Conservation (phyloP, 2,329 filamentous ascomycete genomes). For the Aspergillus neoniger region DNA sequence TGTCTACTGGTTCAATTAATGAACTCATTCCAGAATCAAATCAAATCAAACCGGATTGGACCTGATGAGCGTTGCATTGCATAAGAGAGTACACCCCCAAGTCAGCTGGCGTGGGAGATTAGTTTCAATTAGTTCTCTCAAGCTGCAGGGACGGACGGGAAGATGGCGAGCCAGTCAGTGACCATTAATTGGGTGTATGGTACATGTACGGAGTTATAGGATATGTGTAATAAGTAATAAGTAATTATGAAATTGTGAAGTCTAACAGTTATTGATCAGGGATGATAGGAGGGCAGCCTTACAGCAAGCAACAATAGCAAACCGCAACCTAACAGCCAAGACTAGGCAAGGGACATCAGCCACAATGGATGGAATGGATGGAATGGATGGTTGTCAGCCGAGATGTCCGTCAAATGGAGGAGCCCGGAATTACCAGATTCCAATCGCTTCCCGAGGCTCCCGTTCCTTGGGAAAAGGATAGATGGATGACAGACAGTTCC, state of each 20-base stretch:
- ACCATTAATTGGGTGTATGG: background rate
- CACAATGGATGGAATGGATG: background rate
- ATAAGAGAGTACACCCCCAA: constrained; percentile 1
- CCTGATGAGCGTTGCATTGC: constrained; percentile 9
- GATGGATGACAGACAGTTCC: background rate
- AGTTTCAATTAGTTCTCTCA: background rate
- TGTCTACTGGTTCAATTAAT: background rate
- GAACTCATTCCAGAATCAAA: background rate
- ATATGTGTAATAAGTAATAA: background rate
- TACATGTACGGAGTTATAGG: background rate
- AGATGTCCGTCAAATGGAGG: background rate
- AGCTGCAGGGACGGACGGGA: background rate
- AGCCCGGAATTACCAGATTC: background rate
- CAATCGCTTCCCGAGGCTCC: background rate
- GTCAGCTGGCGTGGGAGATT: background rate
- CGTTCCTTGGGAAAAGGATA: background rate
- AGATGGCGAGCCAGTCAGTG: background rate
- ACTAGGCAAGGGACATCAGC: constrained; percentile 1
- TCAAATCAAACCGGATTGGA: background rate
- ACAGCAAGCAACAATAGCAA: background rate
- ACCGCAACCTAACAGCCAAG: background rate
- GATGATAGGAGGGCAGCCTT: no score
- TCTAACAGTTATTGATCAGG: no score
- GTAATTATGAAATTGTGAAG: background rate
- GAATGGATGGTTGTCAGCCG: background rate